Conservation (phyloP, 257 asterid genomes). For the Petrea volubilis region DNA sequence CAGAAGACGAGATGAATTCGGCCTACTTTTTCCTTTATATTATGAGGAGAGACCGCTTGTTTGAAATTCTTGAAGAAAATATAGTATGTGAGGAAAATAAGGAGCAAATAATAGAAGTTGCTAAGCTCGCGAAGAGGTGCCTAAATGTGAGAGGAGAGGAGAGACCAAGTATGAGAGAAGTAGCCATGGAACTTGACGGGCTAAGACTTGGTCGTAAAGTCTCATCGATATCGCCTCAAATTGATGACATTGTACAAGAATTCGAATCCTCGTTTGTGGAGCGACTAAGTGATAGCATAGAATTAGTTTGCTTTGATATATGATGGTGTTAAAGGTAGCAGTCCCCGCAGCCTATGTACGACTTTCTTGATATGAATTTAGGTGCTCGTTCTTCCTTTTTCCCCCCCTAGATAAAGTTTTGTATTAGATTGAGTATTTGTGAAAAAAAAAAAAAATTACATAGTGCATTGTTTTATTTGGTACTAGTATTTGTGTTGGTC, state of each 20-base stretch:
- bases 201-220: conserved; percentile 2
- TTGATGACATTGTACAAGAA: background rate
- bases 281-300: background rate
- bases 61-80: conserved; percentile 22
- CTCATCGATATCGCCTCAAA: background rate
- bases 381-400: conserved; percentile 31
- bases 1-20: conserved; percentile 22
- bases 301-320: too few species aligned
- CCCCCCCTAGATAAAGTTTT: too few species aligned
- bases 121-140: conserved; percentile 28
- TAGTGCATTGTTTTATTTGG: too few species aligned
- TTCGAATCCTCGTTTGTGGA: background rate
- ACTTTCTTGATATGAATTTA: too few species aligned
- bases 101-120: conserved; percentile 22
- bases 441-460: too few species aligned
- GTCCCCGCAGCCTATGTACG: too few species aligned
- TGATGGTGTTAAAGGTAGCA: too few species aligned
- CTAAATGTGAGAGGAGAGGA: conserved; percentile 29
- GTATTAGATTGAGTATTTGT: too few species aligned
- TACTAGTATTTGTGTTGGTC: too few species aligned
- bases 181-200: conserved; percentile 18
- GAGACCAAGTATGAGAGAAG: conserved; percentile 37
- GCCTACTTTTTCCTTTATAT: conserved; percentile 26
- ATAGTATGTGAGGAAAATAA: conserved; percentile 19
- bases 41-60: background rate